These are phyloP conservation scores for Russula virescens DNA, from an alignment of 768 basidiomycete species.

Conservation along the genomic window DNA sequence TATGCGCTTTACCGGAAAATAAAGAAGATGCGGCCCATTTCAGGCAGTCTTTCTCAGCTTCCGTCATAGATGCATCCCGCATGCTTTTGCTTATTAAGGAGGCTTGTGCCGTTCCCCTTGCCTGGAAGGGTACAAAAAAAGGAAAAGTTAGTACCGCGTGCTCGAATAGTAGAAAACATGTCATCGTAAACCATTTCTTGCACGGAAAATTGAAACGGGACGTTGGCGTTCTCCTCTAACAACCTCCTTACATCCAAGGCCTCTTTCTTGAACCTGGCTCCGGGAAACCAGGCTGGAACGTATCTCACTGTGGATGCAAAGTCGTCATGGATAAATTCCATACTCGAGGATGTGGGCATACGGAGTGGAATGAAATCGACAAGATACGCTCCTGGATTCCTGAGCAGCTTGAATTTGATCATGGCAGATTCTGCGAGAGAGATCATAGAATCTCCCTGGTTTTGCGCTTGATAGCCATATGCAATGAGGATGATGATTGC, in stretches of 20 bases:
- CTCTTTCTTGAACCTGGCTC: slow-evolving; percentile 25
- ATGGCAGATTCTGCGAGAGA: slow-evolving; percentile 15
- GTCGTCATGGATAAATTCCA: background rate
- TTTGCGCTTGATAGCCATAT: slow-evolving; percentile 24
- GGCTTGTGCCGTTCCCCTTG: slow-evolving; percentile 20
- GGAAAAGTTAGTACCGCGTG: background rate
- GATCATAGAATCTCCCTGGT: slow-evolving; percentile 7
- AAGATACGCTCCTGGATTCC: slow-evolving; percentile 30
- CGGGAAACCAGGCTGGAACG: slow-evolving; percentile 29
- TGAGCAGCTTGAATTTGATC: slow-evolving; percentile 10
- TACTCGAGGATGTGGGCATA: slow-evolving; percentile 11
- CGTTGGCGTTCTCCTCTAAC: background rate
- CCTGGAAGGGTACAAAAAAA: slow-evolving; percentile 5
- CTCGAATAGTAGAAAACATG: background rate
- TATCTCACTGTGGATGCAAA: slow-evolving; percentile 16
- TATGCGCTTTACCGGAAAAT: slow-evolving; percentile 18
- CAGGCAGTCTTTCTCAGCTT: slow-evolving; percentile 17
- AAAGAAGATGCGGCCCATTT: slow-evolving; percentile 26
- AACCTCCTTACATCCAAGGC: slow-evolving; percentile 11
- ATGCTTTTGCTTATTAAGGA: slow-evolving; percentile 22
- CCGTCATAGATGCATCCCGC: background rate
- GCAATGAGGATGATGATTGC: slow-evolving; percentile 25
- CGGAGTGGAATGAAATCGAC: slow-evolving; percentile 29
- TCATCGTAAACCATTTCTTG: slow-evolving; percentile 6
- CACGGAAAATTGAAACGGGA: background rate